Evolutionary conservation across 2,329 filamentous ascomycete genomes (phyloP).

Genomic region (Alternaria sp.): DNA sequence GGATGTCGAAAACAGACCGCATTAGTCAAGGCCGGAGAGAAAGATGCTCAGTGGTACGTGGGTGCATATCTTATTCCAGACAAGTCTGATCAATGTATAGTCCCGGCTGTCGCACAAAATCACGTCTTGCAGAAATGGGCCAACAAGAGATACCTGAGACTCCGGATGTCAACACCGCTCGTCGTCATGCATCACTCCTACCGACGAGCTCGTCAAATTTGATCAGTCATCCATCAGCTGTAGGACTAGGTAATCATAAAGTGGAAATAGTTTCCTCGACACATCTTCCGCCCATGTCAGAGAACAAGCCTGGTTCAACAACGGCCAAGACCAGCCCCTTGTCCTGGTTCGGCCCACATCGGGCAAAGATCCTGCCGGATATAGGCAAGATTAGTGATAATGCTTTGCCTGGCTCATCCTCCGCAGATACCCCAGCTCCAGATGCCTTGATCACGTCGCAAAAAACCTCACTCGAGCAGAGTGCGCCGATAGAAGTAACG

Average conservation of each 20-base stretch:
- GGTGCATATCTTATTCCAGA: not conserved
- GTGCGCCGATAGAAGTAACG: not conserved
- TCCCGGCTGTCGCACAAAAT: conserved; percentile 13
- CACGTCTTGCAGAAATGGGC: not conserved
- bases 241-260: not conserved
- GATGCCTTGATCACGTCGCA: not conserved
- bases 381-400: conserved; percentile 6
- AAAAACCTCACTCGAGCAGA: not conserved
- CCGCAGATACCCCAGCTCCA: not conserved
- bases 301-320: not conserved
- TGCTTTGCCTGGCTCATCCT: not conserved
- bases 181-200: not conserved
- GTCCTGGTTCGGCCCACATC: conserved; percentile 8
- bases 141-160: conserved; percentile 26
- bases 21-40: not conserved
- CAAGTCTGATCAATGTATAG: conserved; percentile 1
- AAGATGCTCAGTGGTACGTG: conserved; percentile 18
- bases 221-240: not conserved
- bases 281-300: not conserved
- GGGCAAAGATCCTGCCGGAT: not conserved
- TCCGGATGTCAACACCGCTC: conserved; percentile 5
- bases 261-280: not conserved
- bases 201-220: not conserved
- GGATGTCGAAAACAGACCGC: conserved; percentile 17
- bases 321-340: not conserved